phyloP scores from a whole-genome alignment of 129 eudicot genomes.

The Solidago caesia region DNA sequence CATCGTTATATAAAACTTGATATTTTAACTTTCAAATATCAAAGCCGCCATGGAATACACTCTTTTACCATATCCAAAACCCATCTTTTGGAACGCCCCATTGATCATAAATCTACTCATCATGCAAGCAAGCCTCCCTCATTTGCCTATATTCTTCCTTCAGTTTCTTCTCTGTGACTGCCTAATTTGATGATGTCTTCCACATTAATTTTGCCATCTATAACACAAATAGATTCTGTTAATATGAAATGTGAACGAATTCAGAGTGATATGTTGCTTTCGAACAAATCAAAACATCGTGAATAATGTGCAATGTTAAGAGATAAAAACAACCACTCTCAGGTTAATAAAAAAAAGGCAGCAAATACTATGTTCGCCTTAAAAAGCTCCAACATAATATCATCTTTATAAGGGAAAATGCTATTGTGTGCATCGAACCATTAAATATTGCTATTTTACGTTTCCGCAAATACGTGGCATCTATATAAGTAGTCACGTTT shows the following conservation, averaged over 20 bases:
- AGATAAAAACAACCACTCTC: background rate
- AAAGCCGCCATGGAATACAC: too few species aligned
- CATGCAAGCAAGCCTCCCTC: background rate
- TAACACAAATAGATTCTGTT: background rate
- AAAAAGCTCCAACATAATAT: background rate
- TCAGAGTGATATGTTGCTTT: conserved; percentile 7
- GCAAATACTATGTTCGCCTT: background rate
- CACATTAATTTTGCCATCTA: conserved; percentile 59
- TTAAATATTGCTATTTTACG: too few species aligned
- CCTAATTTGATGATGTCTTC: conserved; percentile 54
- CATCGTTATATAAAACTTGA: too few species aligned
- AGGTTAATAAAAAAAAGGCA: background rate
- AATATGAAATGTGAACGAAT: background rate
- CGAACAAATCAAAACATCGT: background rate
- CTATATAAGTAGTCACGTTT: too few species aligned
- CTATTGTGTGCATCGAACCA: background rate
- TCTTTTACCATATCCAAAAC: too few species aligned
- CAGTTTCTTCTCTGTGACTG: conserved; percentile 40
- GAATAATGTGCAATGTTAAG: background rate
- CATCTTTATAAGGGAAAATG: background rate
- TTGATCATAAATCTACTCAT: background rate
- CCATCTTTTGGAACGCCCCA: too few species aligned
- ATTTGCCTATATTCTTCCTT: conserved; percentile 25
- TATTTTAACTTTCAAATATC: too few species aligned
- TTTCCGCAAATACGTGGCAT: too few species aligned